Conservation (phyloP, 2,329 filamentous ascomycete genomes). For the Coniochaeta sp. region DNA sequence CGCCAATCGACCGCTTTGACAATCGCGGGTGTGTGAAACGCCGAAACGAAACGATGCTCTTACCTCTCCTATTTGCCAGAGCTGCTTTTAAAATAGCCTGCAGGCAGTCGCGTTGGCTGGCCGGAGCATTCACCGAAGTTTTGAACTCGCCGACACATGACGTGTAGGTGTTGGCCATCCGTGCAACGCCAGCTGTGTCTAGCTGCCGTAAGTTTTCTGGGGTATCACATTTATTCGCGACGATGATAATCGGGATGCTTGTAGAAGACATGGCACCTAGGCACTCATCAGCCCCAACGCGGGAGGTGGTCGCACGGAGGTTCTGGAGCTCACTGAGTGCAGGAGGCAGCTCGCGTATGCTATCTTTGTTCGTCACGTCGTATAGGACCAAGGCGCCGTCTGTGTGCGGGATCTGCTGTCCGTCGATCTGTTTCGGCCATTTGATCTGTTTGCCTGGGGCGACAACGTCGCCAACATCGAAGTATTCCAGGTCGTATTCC, state of each 20-base stretch:
- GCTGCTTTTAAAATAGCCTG: slow-evolving; percentile 68
- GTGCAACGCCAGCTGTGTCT: slow-evolving; percentile 58
- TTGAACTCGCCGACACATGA: slow-evolving; percentile 67
- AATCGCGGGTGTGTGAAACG: neutral
- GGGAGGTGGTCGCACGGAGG: neutral
- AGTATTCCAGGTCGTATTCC: slow-evolving; percentile 59
- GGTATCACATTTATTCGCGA: slow-evolving; percentile 85
- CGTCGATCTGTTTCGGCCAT: slow-evolving; percentile 63
- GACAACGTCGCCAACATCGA: slow-evolving; percentile 41
- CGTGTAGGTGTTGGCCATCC: slow-evolving; percentile 56
- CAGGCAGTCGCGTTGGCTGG: slow-evolving; percentile 69
- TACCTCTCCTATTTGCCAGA: slow-evolving; percentile 62
- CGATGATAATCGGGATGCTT: slow-evolving; percentile 68
- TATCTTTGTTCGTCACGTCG: slow-evolving; percentile 74
- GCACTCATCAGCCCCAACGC: neutral
- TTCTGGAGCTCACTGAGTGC: slow-evolving; percentile 61
- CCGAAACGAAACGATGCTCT: slow-evolving; percentile 23
- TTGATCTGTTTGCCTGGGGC: slow-evolving; percentile 47
- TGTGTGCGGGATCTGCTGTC: slow-evolving; percentile 64
- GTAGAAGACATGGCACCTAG: slow-evolving; percentile 68
- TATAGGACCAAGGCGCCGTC: slow-evolving; percentile 83
- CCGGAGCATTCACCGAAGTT: slow-evolving; percentile 62
- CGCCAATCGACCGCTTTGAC: neutral
- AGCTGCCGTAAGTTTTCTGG: slow-evolving; percentile 64
- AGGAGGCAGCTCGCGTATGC: slow-evolving; percentile 65